phyloP scores from a whole-genome alignment of 345 rosid genomes.

The Acer saccharum region DNA sequence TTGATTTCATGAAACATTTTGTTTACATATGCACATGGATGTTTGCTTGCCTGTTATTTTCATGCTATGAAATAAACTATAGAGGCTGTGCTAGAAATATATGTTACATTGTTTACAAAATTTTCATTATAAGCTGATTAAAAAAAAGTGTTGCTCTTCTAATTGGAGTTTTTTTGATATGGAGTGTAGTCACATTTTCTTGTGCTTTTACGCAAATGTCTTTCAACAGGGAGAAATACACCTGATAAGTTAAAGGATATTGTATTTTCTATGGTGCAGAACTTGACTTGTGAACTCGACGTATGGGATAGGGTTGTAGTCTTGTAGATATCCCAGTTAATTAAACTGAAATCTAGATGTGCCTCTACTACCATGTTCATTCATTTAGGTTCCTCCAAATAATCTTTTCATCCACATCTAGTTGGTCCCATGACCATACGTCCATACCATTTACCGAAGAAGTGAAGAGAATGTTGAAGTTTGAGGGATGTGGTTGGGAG shows the following conservation, averaged over 20 bases:
- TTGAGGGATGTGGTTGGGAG: background rate
- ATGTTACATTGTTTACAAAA: background rate
- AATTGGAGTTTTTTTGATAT: background rate
- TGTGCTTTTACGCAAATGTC: background rate
- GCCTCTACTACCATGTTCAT: background rate
- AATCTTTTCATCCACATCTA: background rate
- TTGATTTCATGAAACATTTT: conserved; percentile 7
- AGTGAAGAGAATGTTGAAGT: background rate
- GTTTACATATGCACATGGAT: background rate
- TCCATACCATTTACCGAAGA: background rate
- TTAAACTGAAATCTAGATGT: background rate
- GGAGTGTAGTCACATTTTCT: background rate
- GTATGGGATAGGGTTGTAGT: background rate
- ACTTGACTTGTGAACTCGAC: background rate
- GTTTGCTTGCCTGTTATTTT: background rate
- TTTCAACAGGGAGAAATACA: background rate
- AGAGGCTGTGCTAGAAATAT: background rate
- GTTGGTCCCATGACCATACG: background rate
- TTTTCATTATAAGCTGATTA: background rate
- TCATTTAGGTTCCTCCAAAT: background rate
- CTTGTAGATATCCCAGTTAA: no score
- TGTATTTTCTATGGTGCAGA: background rate
- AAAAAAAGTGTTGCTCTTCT: no score
- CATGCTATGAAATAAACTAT: background rate
- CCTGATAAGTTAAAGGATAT: background rate